Base-by-base conservation (phyloP, 306 rosid species). In the Quercus suber region DNA sequence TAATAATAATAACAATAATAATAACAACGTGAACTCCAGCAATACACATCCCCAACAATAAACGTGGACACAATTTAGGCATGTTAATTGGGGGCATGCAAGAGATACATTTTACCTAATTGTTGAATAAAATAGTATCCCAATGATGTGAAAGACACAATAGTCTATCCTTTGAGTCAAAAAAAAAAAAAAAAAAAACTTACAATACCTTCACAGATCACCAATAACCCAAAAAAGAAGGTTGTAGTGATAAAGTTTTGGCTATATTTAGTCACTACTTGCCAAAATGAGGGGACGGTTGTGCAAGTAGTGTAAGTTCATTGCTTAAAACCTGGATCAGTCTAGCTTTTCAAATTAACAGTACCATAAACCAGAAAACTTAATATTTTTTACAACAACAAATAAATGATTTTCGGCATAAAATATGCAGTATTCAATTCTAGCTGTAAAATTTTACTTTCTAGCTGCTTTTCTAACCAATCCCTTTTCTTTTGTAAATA, bases 251-350 rank as follows among this genome's bases (percentile, higher is more conserved):
- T n/a, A 37, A 12, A 5, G 11, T 37, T 68, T 57, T 4, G 3
- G 56, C 33, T 8, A 51, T 49, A 30, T 6, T 19, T 8, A 17
- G n/a, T 45, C 57, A 61, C 49, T 9, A 25, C 25, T 41, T 33
- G 23, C 80, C 57, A 51, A 82, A 78, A 51, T 17, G 71, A 68
- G 79, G 43, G 74, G 30, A 51, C n/a, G 37, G 60, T 30, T 56
- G 41, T 0, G 33, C 30, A 4, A 9, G 17, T 21, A 59, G 30
- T 19, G 65, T 21, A 30, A 30, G 5, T 27, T 33, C 27, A 31
- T 35, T 19, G 49, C 23, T 35, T 67, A 67, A 64, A 30, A 35
- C 37, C 72, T 18, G 72, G 27, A 35, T 30, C 45, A 30, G 49
- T 30, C 23, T 15, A 2, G 69, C 43, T 27, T 5, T 1, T 65